Base-by-base conservation (phyloP, 2,329 filamentous ascomycete species). In the Fusarium coffeatum region DNA sequence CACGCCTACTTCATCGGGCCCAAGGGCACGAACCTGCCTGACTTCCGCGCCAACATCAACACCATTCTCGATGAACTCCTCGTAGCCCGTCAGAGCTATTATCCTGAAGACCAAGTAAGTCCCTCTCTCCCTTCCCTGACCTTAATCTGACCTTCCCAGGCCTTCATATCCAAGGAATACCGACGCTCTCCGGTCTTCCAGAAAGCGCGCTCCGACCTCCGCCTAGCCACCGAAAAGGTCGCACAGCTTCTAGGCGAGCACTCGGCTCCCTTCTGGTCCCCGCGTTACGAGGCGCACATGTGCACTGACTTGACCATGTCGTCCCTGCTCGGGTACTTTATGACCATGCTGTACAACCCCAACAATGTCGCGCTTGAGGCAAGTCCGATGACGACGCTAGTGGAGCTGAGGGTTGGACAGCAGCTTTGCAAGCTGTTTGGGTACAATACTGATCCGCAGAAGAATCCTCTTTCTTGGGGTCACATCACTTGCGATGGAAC, bases 321-420 rank as follows among this genome's bases (percentile, higher is more conserved):
- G 0, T 77, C 79, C 2, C 55, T 84, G 5, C 74, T 84, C 5
- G 83, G 83, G 1, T 84, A 84, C 68, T 81, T 84, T 28, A 83
- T 83, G 77, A 83, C 83, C 0, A 85, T 85, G 83, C 34, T 85
- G 25, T 85, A 84, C 61, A 85, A 85, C 49, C 83, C 83, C 0
- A 86, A 85, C 74, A 85, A 85, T 37, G 80, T 85, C 2, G 76
- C 82, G 2, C 69, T 83, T 0, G 83, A 85, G 61, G 83, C 80
- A 2, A 84, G 82, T 43, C 83, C 83, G 1, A 66, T 84, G 15
- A 81, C 82, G 1, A 85, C 82, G 0, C 59, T 83, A 5, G 78
- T 81, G 6, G 84, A 86, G 64, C 78, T 82, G 8, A 76, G 80
- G 41, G 83, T 82, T 3, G 83, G 83, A 1, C 71, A 83, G 57